A percentile compares a stretch with the other conserved stretches of the same genome.
These are phyloP conservation scores for Fistulina hepatica DNA, from an alignment of 1,284 basidiomycete genomes.

Conservation along the genomic window DNA sequence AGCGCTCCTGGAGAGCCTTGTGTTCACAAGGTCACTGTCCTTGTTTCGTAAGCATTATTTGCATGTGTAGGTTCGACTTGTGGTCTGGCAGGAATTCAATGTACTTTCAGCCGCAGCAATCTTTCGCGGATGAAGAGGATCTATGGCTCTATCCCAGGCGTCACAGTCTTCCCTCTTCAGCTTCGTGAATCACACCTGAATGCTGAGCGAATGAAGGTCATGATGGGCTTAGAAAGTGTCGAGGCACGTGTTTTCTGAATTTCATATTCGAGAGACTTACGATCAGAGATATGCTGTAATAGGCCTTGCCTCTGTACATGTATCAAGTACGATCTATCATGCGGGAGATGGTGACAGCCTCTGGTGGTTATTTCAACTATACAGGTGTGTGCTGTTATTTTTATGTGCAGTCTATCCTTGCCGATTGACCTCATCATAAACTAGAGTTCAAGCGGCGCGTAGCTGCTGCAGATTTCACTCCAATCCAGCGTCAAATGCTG, in stretches of 20 bases:
- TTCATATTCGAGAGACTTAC: no score
- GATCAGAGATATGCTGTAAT: slow-evolving; percentile 5
- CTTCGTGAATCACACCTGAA: no score
- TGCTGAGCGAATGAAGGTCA: no score
- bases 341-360: slow-evolving; percentile 12
- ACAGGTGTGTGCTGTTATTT: slow-evolving; percentile 8
- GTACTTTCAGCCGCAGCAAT: no score
- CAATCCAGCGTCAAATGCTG: slow-evolving; percentile 9
- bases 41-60: slow-evolving; percentile 12
- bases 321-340: slow-evolving; percentile 11
- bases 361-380: slow-evolving; percentile 8
- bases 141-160: no score
- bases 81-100: slow-evolving; percentile 9
- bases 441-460: slow-evolving; percentile 13
- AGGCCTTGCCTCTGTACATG: slow-evolving; percentile 16
- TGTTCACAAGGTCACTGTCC: slow-evolving; percentile 12
- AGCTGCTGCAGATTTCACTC: slow-evolving; percentile 4
- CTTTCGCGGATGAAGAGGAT: no score
- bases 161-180: no score
- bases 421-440: slow-evolving; percentile 3
- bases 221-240: no score
- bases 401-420: neutral
- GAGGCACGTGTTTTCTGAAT: no score
- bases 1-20: slow-evolving; percentile 2
- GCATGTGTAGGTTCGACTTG: slow-evolving; percentile 11